phyloP scores from a whole-genome alignment of 2,329 filamentous ascomycete genomes.

The Xenosphaeropsis pyriputrescens region DNA sequence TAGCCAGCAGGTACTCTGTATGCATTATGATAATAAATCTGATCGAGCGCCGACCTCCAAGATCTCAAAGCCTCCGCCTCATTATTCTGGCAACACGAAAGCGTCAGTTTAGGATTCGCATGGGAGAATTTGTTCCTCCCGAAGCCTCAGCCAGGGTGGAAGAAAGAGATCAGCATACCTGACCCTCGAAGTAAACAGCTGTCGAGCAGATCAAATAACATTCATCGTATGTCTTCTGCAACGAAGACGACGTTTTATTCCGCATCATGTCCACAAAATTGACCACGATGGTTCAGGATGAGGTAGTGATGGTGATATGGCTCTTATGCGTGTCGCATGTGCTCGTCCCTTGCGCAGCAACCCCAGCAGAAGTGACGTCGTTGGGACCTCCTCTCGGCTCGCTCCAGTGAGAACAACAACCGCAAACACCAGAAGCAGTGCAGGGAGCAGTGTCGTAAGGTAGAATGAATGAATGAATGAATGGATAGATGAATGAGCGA shows the following conservation, averaged over 20 bases:
- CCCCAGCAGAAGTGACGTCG: not conserved
- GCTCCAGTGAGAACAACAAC: too few species aligned
- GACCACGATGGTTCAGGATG: not conserved
- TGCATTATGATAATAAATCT: conserved; percentile 76
- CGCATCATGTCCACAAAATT: conserved; percentile 23
- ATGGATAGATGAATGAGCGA: too few species aligned
- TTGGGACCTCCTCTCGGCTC: not conserved
- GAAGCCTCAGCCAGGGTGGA: too few species aligned
- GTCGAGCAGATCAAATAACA: conserved; percentile 91
- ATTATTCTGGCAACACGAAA: conserved; percentile 49
- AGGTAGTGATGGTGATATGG: not conserved
- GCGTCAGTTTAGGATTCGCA: not conserved
- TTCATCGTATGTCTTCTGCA: conserved; percentile 97
- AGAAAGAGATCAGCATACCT: conserved; percentile 36
- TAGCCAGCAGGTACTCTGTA: conserved; percentile 58
- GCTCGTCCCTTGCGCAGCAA: too few species aligned
- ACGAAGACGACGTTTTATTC: conserved; percentile 49
- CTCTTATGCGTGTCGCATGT: not conserved
- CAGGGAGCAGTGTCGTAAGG: too few species aligned
- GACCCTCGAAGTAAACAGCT: conserved; percentile 87
- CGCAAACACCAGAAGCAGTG: too few species aligned
- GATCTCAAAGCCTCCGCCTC: conserved; percentile 80
- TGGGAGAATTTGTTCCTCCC: too few species aligned
- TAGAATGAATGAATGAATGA: too few species aligned
- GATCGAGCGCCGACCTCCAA: conserved; percentile 78